Conservation (phyloP, 176 grass and related monocot species). For the Chloris gayana region DNA sequence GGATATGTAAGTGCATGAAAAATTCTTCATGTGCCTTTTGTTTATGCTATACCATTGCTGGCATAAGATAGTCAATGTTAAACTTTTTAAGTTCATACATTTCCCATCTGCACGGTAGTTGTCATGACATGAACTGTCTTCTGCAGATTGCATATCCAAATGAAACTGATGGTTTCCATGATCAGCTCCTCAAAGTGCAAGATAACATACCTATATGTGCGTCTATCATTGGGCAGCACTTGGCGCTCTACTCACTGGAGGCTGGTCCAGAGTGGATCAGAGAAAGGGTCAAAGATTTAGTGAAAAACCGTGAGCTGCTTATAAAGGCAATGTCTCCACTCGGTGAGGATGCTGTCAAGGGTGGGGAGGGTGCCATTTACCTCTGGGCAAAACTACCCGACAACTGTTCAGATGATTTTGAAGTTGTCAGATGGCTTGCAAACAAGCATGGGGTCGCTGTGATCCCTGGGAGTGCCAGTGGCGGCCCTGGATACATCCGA, state of each 20-base stretch:
- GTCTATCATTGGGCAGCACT: slow-evolving; percentile 78
- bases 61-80: background rate
- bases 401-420: slow-evolving; percentile 67
- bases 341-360: slow-evolving; percentile 68
- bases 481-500: slow-evolving; percentile 64
- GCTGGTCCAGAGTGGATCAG: slow-evolving; percentile 79
- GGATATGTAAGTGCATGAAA: slow-evolving; percentile 79
- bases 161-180: slow-evolving; percentile 68
- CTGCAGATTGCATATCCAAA: slow-evolving; percentile 91
- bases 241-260: slow-evolving; percentile 81
- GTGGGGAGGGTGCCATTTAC: slow-evolving; percentile 93
- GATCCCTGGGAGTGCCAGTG: slow-evolving; percentile 80
- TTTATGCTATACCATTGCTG: slow-evolving; percentile 1
- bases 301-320: slow-evolving; percentile 75
- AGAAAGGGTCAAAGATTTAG: slow-evolving; percentile 66
- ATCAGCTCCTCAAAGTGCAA: slow-evolving; percentile 94
- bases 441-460: slow-evolving; percentile 70
- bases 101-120: background rate
- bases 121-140: slow-evolving; percentile 4
- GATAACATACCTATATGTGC: slow-evolving; percentile 98
- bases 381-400: slow-evolving; percentile 96
- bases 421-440: slow-evolving; percentile 88
- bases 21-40: background rate
- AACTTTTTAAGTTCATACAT: slow-evolving; percentile 6
- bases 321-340: slow-evolving; percentile 73